A percentile compares a stretch with the other conserved stretches of the same genome.
These are phyloP conservation scores for Amanita phalloides DNA, from an alignment of 768 basidiomycete genomes.

Conservation along the genomic window DNA sequence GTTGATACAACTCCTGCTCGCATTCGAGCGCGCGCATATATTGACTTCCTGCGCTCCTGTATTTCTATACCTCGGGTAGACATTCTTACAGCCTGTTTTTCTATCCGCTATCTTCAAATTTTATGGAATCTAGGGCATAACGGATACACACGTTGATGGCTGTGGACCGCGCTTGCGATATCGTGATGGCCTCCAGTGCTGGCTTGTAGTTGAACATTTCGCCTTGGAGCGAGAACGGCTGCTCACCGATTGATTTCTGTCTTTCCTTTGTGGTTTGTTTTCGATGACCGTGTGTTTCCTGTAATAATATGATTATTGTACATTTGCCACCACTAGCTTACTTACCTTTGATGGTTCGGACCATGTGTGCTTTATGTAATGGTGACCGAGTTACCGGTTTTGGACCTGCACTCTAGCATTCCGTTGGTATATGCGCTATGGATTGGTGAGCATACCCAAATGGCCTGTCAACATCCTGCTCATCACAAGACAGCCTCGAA, in stretches of 20 bases:
- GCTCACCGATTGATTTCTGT: conserved; percentile 1
- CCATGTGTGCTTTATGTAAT: not conserved
- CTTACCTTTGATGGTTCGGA: not conserved
- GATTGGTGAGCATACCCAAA: conserved; percentile 30
- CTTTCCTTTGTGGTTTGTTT: not conserved
- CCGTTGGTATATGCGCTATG: conserved; percentile 19
- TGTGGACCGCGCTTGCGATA: conserved; percentile 8
- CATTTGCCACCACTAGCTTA: not conserved
- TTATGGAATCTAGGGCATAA: not conserved
- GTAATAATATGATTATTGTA: not conserved
- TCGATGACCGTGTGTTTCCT: not conserved
- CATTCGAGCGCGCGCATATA: conserved; percentile 14
- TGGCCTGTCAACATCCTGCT: not conserved
- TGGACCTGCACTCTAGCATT: too few relatives aligned
- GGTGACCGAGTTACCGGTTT: not conserved
- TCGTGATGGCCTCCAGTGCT: not conserved
- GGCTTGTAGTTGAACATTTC: not conserved
- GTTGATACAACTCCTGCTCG: conserved; percentile 11
- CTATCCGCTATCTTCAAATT: conserved; percentile 8
- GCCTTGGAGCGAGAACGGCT: too few relatives aligned
- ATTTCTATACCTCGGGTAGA: conserved; percentile 15
- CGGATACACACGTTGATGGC: conserved; percentile 8
- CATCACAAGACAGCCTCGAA: conserved; percentile 44
- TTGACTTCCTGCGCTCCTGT: conserved; percentile 14
- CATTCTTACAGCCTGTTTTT: conserved; percentile 18